Percentiles rank a stretch among this genome's conserved stretches.
These are phyloP conservation scores for Penicillium janthinellum DNA, from an alignment of 2,329 filamentous ascomycete species.

Conservation along the genomic window DNA sequence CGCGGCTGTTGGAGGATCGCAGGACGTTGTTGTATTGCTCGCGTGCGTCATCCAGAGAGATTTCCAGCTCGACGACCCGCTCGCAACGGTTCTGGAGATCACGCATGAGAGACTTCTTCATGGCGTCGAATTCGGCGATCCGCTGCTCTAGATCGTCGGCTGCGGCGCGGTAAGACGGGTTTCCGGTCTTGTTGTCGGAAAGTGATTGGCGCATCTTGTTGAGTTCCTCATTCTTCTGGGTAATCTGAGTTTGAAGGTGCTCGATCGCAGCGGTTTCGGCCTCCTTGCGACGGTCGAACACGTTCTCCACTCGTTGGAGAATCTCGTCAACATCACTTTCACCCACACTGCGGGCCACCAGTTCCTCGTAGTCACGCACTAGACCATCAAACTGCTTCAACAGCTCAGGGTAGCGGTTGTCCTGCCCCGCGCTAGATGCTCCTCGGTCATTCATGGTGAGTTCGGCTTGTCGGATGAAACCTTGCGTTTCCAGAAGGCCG, in stretches of 20 bases:
- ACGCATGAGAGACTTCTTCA: slow-evolving; percentile 99
- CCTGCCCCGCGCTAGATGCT: slow-evolving; percentile 66
- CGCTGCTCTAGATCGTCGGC: slow-evolving; percentile 92
- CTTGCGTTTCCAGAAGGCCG: slow-evolving; percentile 84
- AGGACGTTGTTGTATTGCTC: slow-evolving; percentile 99
- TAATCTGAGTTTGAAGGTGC: slow-evolving; percentile 74
- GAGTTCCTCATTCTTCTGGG: slow-evolving; percentile 79
- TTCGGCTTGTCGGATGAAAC: slow-evolving; percentile 89
- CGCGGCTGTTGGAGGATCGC: slow-evolving; percentile 93
- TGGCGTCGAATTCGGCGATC: slow-evolving; percentile 96
- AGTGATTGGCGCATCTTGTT: slow-evolving; percentile 77
- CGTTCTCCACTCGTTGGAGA: slow-evolving; percentile 75
- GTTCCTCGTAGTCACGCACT: slow-evolving; percentile 80
- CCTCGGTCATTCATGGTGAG: slow-evolving; percentile 73
- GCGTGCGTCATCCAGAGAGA: slow-evolving; percentile 92
- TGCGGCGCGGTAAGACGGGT: slow-evolving; percentile 61
- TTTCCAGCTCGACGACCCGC: slow-evolving; percentile 96
- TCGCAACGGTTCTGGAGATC: slow-evolving; percentile 98
- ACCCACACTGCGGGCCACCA: slow-evolving; percentile 76
- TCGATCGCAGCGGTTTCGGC: slow-evolving; percentile 72
- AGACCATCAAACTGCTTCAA: slow-evolving; percentile 73
- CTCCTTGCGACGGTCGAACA: slow-evolving; percentile 74
- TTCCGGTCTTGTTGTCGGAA: slow-evolving; percentile 64
- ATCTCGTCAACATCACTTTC: slow-evolving; percentile 81
- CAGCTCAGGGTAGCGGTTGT: slow-evolving; percentile 68